Evolutionary conservation across 2,329 filamentous ascomycete genomes (phyloP), one percentile per base, ranked within the genome.

Genomic region (Verticillium longisporum): DNA sequence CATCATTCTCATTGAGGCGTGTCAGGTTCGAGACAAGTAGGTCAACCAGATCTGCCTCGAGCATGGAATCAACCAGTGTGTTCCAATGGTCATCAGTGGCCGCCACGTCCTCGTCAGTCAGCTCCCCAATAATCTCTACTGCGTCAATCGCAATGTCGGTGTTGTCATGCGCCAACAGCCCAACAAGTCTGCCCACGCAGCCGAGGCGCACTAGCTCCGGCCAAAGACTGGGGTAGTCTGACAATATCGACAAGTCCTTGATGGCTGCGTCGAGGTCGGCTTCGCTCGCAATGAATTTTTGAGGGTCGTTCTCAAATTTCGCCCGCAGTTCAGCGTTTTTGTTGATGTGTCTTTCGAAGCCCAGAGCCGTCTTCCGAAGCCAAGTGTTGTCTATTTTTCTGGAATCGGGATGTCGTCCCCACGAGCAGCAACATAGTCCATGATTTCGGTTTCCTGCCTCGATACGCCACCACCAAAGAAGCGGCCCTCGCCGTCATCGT

Each of bases 401-500:
- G 54, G 32, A 2, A 10, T 14, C 36, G 71, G 72, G 9, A 69
- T 71, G 58, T 75, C 73, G 32, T 72, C 73, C 21, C 74, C 75
- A 69, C 68, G 65, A 50, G 63, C 70, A 57, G 97, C 92, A 64
- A 99, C 86, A 71, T 89, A 98, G 74, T 98, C 90, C 69, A 99
- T 83, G 21, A 95, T 91, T 67, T 92, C 85, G 2, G 87, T 88
- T 66, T 96, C 92, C 66, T 91, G 83, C 61, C 88, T 83, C 32
- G 89, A 91, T 68, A 99, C 89, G 37, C 95, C 95, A 60, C 92
- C 91, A 54, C 94, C 95, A 68, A 97, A 99, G 79, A 99, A 99
- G 11, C 95, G 88, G 1, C 94, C 95, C 65, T 96, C 95, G 59
- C 97, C 92, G 68, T 94, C 90, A 55, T 71, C 72, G 18, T 26